Evolutionary conservation across 2,329 filamentous ascomycete genomes (phyloP).

Genomic region (Diaporthe sp.): DNA sequence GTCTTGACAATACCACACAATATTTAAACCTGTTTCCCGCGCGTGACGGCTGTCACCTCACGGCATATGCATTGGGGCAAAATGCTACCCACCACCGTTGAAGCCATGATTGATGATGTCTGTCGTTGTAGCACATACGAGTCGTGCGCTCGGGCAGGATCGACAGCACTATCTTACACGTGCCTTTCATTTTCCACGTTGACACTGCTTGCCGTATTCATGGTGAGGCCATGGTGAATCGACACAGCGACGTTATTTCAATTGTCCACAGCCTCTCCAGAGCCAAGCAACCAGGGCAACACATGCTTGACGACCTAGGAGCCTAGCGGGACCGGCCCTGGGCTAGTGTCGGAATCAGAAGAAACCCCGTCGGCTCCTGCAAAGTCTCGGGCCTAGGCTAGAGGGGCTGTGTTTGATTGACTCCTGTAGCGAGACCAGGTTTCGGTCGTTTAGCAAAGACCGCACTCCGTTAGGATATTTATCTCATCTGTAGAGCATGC

Average conservation of each 20-base stretch:
- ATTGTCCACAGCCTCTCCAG: background rate
- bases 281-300: background rate
- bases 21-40: background rate
- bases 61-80: background rate
- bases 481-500: background rate
- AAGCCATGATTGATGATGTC: background rate
- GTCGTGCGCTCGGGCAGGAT: conserved; percentile 8
- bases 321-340: background rate
- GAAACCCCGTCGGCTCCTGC: background rate
- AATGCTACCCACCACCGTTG: background rate
- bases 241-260: background rate
- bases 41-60: conserved; percentile 4
- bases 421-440: background rate
- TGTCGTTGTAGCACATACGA: background rate
- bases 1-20: background rate
- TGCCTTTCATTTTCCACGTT: background rate
- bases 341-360: no score
- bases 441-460: background rate
- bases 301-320: background rate
- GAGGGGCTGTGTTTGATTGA: background rate
- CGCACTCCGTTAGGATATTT: background rate
- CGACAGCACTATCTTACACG: background rate
- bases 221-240: background rate
- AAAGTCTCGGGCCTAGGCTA: background rate
- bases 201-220: background rate